These are phyloP conservation scores for Capsella bursapastoris DNA, from an alignment of 345 rosid species.

Conservation along the genomic window DNA sequence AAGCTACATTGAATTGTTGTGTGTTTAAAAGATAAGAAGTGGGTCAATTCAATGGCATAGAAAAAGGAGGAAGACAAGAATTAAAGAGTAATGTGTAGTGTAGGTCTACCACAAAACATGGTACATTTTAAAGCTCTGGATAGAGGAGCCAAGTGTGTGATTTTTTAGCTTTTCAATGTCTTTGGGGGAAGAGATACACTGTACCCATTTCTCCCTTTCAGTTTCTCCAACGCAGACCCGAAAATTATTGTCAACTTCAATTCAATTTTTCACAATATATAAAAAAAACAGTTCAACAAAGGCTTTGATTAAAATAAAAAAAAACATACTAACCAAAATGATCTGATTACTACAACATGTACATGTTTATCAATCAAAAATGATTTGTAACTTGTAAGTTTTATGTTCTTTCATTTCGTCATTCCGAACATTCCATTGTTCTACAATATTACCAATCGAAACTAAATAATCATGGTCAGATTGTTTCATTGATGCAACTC, in stretches of 20 bases:
- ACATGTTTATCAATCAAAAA: no score
- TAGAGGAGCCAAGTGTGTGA: conserved; percentile 30
- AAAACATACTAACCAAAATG: no score
- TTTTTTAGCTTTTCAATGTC: conserved; percentile 43
- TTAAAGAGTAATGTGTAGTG: conserved; percentile 43
- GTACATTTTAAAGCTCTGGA: conserved; percentile 24
- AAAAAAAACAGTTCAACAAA: conserved; percentile 8
- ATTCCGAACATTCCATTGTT: no score
- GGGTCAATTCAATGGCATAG: conserved; percentile 15
- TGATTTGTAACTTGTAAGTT: no score
- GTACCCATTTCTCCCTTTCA: conserved; percentile 30
- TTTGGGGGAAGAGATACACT: conserved; percentile 42
- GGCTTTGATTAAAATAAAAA: no score
- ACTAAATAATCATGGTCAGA: no score
- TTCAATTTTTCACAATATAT: neutral
- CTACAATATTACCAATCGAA: no score
- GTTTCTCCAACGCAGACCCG: conserved; percentile 23
- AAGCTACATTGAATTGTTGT: neutral
- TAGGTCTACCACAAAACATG: conserved; percentile 47
- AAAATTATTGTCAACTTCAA: neutral
- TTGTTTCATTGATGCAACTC: no score
- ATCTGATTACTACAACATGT: no score
- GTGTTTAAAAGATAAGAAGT: neutral
- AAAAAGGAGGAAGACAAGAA: conserved; percentile 28
- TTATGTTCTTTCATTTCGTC: no score